Evolutionary conservation across 192 early-diverging fungal genomes (phyloP).

Genomic region (Coemansia erecta): DNA sequence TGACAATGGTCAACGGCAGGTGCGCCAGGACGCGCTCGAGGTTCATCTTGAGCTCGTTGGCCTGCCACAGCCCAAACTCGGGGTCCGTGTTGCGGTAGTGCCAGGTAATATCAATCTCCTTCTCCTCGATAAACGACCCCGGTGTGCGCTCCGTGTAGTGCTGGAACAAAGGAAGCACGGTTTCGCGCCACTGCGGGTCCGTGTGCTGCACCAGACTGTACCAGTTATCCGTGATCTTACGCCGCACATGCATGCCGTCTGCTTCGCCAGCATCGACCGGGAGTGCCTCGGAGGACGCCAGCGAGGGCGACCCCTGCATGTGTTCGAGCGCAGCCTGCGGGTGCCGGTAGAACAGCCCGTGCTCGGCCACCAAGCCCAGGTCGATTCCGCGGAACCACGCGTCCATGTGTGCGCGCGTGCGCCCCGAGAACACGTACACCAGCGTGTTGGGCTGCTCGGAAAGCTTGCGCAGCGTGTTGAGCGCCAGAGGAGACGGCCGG

Average conservation of each 20-base stretch:
- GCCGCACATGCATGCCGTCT: not conserved
- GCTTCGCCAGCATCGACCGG: conserved; percentile 4
- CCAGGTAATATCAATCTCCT: conserved; percentile 98
- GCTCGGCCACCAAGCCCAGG: conserved; percentile 94
- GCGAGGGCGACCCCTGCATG: conserved; percentile 9
- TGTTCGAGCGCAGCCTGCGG: conserved; percentile 54
- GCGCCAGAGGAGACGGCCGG: conserved; percentile 72
- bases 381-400: conserved; percentile 84
- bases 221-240: conserved; percentile 59
- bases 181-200: conserved; percentile 88
- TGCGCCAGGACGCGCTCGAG: conserved; percentile 93
- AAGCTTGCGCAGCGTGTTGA: conserved; percentile 69
- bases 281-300: not conserved
- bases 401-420: conserved; percentile 84
- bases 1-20: conserved; percentile 89
- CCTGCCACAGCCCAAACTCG: conserved; percentile 97
- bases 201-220: conserved; percentile 82
- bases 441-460: conserved; percentile 76
- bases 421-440: conserved; percentile 96
- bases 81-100: conserved; percentile 94
- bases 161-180: conserved; percentile 91
- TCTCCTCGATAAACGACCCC: conserved; percentile 96
- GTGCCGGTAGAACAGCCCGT: conserved; percentile 97
- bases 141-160: conserved; percentile 98
- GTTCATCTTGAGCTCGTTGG: conserved; percentile 95